These are phyloP conservation scores for Tuber borchii DNA, from an alignment of 495 filamentous ascomycete species.

Conservation along the genomic window DNA sequence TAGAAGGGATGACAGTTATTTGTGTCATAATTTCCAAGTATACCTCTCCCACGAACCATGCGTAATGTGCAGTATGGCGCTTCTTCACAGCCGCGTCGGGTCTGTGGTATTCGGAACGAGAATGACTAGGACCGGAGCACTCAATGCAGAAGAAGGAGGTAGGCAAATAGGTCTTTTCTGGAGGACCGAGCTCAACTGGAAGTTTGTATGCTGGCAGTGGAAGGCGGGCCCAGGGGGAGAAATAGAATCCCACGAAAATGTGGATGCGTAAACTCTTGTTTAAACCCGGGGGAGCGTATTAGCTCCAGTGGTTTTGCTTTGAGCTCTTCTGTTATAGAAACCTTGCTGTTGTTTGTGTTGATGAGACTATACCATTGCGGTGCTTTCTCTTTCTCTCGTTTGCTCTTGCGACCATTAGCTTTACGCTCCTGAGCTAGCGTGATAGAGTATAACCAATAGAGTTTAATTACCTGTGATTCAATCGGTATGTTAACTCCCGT, in stretches of 20 bases:
- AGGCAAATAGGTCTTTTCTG: slow-evolving; percentile 80
- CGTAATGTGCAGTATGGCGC: slow-evolving; percentile 91
- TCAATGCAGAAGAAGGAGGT: slow-evolving; percentile 42
- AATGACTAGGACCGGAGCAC: slow-evolving; percentile 26
- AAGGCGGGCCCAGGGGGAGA: slow-evolving; percentile 28
- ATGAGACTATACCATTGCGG: neutral
- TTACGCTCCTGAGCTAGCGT: neutral
- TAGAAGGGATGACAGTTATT: slow-evolving; percentile 63
- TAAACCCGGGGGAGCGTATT: neutral
- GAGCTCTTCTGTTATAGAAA: neutral
- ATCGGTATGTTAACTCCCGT: neutral
- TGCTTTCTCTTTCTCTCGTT: neutral
- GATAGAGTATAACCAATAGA: neutral
- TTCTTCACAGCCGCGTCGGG: slow-evolving; percentile 83
- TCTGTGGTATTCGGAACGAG: slow-evolving; percentile 63
- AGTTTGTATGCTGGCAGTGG: slow-evolving; percentile 78
- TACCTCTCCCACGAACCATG: slow-evolving; percentile 94
- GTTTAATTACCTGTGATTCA: neutral
- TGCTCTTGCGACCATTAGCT: neutral
- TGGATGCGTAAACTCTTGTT: neutral
- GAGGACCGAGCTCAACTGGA: slow-evolving; percentile 92
- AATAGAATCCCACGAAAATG: neutral
- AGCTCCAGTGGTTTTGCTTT: neutral
- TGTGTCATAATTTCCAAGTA: slow-evolving; percentile 84
- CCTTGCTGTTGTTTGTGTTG: neutral